Base-by-base conservation (phyloP, 2,329 filamentous ascomycete species). In the Seiridium cupressi region DNA sequence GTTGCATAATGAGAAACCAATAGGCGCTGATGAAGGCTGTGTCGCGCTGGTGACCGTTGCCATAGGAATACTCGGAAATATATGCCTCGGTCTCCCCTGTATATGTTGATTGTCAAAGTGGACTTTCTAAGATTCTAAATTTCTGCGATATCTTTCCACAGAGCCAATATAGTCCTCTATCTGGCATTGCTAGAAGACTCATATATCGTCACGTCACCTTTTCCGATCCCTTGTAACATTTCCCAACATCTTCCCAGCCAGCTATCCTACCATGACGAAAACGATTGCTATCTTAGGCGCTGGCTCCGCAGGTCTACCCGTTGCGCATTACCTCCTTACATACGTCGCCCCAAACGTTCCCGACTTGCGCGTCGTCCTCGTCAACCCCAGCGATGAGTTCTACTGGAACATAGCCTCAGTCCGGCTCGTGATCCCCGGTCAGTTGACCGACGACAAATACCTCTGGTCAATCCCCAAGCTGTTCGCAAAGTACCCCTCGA, bases 201-300 rank as follows among this genome's bases (percentile, higher is more conserved):
- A 26, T 26, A 26, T 26, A 26, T 26, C 18, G 18, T 26, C 18
- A 26, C 18, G 18, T 26, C 18, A 26, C 18, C 18, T 26, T 26
- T 26, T 26, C 18, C 18, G 18, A 26, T 42, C 38, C 38, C 13
- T 42, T 42, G 7, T 42, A 13, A 42, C 38, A 42, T 42, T 42
- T 8, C 13, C 9, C 8, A 53, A 53, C 9, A 32, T 26, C 38
- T 8, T 9, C 26, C 40, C 36, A 55, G 8, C n/a, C 3, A 18
- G 31, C 10, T 13, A n/a, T 31, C 36, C 35, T 40, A 60, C 54
- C 53, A 71, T 69, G 66, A 61, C 67, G 2, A 69, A 66, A 61
- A 78, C 76, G 38, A 74, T 85, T 55, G 77, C 85, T 46, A 72
- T 85, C 55, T 75, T 85, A 4, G 83, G 83, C 40, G 79, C 79